phyloP scores from a whole-genome alignment of 139 green algal species.

The Volvox africanus region DNA sequence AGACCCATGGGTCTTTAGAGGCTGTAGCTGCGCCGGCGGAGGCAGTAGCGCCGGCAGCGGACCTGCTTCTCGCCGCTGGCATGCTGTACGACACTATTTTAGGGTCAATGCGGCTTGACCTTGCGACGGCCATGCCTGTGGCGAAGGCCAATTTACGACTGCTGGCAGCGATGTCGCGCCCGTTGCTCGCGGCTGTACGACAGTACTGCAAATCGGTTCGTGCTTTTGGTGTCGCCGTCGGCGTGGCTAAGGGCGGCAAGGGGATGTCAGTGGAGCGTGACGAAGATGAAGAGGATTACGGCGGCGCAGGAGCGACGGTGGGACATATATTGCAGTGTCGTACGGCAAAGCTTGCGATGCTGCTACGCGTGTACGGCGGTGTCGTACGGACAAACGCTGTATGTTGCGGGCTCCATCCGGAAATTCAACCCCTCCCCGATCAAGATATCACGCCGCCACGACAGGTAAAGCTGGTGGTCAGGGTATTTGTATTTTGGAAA shows the following conservation, averaged over 20 bases:
- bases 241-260: not conserved
- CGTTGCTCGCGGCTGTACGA: not conserved
- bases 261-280: not conserved
- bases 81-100: slow-evolving; percentile 20
- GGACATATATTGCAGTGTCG: not conserved
- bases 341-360: slow-evolving; percentile 10
- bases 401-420: slow-evolving; percentile 12
- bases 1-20: not conserved
- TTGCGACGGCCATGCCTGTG: not conserved
- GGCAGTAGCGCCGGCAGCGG: not conserved
- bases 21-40: too few relatives aligned
- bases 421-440: not conserved
- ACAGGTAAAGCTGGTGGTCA: not conserved
- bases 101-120: slow-evolving; percentile 3
- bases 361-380: slow-evolving; percentile 22
- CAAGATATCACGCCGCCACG: not conserved
- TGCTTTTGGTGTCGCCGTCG: too few relatives aligned
- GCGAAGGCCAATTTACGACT: not conserved
- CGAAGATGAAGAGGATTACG: not conserved
- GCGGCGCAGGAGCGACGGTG: too few relatives aligned
- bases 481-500: too few relatives aligned
- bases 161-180: not conserved
- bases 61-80: slow-evolving; percentile 28
- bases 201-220: slow-evolving; percentile 4
- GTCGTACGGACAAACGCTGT: not conserved